Evolutionary conservation across 1,284 basidiomycete species (phyloP), one percentile per base, ranked within the genome.

Genomic region (Schizopora paradoxa): DNA sequence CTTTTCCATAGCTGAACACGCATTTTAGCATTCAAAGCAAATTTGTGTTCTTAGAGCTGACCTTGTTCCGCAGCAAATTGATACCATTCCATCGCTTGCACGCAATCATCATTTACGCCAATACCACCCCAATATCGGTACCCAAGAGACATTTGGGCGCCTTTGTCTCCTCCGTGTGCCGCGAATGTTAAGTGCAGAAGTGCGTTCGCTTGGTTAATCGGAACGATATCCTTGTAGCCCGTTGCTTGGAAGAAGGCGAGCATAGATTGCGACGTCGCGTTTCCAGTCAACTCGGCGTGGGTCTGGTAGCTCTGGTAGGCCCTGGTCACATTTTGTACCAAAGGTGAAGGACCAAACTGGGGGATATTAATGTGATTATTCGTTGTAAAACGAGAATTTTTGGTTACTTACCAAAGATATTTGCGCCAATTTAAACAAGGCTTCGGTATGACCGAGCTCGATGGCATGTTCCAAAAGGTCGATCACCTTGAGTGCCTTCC

Each of bases 111-210:
- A 43, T 82, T 72, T 0, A 89, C 86, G 5, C 93, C 91, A 49
- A 99, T 94, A 0, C 96, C 96, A 21, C 86, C 85, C 87, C 91
- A 96, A 61, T 94, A 86, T n/a, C 93, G 79, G 64, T 95, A 98
- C 0, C 85, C 96, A 29, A 99, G 71, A 0, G 91, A 81, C 88
- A 95, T 93, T 61, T 94, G 86, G 0, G 95, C 88, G 4, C 87
- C 82, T 54, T 83, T 79, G 64, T 94, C 77, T 0, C 87, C 90
- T 13, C 86, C 86, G 44, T 92, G 81, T 2, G 91, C 93, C 2
- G 92, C 85, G 59, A 98, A 94, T 0, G 92, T 95, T 61, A 94
- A 92, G 61, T 97, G 91, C 0, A 98, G 69, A 48, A 95, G 80
- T 0, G 95, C 91, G 63, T 83, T 79, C 6, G 74, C 77, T 62